phyloP scores from a whole-genome alignment of 768 basidiomycete genomes.

The Crepidotus variabilis region DNA sequence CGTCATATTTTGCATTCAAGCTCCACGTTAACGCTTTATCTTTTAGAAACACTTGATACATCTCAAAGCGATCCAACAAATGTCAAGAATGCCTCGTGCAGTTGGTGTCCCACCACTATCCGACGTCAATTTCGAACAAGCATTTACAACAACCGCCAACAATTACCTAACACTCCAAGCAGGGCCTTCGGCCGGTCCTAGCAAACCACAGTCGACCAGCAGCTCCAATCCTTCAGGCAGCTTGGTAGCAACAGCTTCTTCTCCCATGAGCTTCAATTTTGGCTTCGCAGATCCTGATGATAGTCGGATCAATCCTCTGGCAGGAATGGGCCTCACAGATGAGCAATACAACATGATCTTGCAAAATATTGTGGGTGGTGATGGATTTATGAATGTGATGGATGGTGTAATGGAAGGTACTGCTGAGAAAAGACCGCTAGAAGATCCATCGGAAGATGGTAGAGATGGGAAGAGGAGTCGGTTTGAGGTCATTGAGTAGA shows the following conservation, averaged over 20 bases:
- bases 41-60: constrained; percentile 81
- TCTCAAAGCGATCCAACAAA: constrained; percentile 80
- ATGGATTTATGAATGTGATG: constrained; percentile 46
- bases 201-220: constrained; percentile 8
- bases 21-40: not conserved
- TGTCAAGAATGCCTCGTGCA: constrained; percentile 60
- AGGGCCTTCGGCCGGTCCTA: constrained; percentile 2
- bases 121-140: constrained; percentile 51
- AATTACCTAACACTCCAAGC: constrained; percentile 12
- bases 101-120: constrained; percentile 64
- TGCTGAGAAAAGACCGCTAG: constrained; percentile 20
- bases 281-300: constrained; percentile 40
- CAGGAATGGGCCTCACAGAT: constrained; percentile 83
- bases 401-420: constrained; percentile 11
- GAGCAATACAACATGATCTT: constrained; percentile 84
- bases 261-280: constrained; percentile 21
- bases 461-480: constrained; percentile 54
- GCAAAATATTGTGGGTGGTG: constrained; percentile 66
- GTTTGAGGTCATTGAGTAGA: constrained; percentile 34
- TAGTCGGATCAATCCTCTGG: constrained; percentile 74
- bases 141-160: constrained; percentile 31
- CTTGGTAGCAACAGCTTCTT: constrained; percentile 8
- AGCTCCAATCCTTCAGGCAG: constrained; percentile 1
- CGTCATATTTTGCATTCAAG: not conserved
- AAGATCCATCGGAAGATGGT: constrained; percentile 26